A percentile compares a stretch with the other conserved stretches of the same genome.
Evolutionary conservation across 2,329 filamentous ascomycete genomes (phyloP).

Genomic region (Colletotrichum melonis): DNA sequence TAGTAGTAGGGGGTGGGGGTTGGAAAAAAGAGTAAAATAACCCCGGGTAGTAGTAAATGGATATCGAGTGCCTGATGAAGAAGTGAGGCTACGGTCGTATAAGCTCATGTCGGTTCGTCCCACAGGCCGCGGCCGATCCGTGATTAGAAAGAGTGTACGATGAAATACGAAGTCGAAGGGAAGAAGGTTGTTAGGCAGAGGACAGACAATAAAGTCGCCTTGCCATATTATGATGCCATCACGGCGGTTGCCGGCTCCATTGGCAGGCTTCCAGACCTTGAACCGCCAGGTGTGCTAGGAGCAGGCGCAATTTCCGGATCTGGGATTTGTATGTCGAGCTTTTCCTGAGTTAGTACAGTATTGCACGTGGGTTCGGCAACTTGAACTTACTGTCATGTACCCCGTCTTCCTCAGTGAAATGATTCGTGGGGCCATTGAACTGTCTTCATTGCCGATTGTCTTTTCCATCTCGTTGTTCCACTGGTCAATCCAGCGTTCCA

Average conservation of each 20-base stretch:
- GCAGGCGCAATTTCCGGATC: slow-evolving; percentile 77
- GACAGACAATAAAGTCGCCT: not conserved
- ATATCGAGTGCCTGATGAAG: slow-evolving; percentile 33
- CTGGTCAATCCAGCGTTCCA: slow-evolving; percentile 86
- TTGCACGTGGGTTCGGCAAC: not conserved
- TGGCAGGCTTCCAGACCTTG: slow-evolving; percentile 24
- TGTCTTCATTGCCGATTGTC: slow-evolving; percentile 61
- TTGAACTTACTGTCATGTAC: slow-evolving; percentile 80
- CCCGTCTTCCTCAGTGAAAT: slow-evolving; percentile 84
- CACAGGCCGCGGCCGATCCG: slow-evolving; percentile 9
- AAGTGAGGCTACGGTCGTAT: slow-evolving; percentile 25
- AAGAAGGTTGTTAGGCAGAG: slow-evolving; percentile 2
- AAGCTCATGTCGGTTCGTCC: slow-evolving; percentile 28
- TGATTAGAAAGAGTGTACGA: slow-evolving; percentile 34
- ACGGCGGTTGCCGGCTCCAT: slow-evolving; percentile 29
- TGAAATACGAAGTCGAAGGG: slow-evolving; percentile 23
- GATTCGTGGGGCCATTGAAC: slow-evolving; percentile 72
- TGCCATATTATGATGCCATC: slow-evolving; percentile 24
- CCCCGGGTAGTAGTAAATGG: slow-evolving; percentile 27
- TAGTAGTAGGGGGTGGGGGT: slow-evolving; percentile 6
- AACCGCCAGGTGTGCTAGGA: slow-evolving; percentile 50
- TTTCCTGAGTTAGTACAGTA: slow-evolving; percentile 39
- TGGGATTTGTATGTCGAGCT: slow-evolving; percentile 85
- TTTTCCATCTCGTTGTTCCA: slow-evolving; percentile 84
- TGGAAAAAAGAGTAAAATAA: slow-evolving; percentile 2